Evolutionary conservation across 2,329 filamentous ascomycete species (phyloP).

Genomic region (Monosporascus sp.): DNA sequence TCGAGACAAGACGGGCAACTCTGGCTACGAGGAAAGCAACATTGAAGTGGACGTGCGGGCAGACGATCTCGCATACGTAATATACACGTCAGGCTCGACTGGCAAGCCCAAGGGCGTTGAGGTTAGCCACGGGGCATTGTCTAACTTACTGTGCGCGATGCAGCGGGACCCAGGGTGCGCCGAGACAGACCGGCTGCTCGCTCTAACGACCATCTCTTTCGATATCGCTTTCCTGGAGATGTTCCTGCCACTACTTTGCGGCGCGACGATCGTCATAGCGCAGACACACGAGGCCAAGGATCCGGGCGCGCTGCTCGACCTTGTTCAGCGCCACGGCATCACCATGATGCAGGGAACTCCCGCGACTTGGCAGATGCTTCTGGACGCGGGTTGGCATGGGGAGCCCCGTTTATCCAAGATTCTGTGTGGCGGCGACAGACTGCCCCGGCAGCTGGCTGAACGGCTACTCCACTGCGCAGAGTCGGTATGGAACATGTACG

Average conservation of each 20-base stretch:
- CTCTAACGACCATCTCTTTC: constrained; percentile 26
- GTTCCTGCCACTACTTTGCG: constrained; percentile 27
- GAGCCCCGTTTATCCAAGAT: constrained; percentile 18
- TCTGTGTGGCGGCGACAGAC: constrained; percentile 23
- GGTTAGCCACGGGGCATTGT: constrained; percentile 16
- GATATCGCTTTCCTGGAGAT: constrained; percentile 30
- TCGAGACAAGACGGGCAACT: constrained; percentile 3
- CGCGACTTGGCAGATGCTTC: constrained; percentile 28
- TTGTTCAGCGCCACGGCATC: constrained; percentile 28
- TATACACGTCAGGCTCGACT: constrained; percentile 27
- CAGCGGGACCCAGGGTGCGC: constrained; percentile 20
- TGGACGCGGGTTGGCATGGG: constrained; percentile 16
- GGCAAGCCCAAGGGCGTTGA: constrained; percentile 35
- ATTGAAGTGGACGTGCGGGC: constrained; percentile 5
- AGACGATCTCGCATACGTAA: constrained; percentile 25
- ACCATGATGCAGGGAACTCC: constrained; percentile 32
- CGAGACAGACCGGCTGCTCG: constrained; percentile 18
- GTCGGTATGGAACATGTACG: too few relatives aligned
- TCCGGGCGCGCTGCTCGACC: constrained; percentile 21
- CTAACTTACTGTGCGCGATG: constrained; percentile 19
- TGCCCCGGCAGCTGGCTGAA: constrained; percentile 20
- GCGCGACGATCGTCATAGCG: constrained; percentile 27
- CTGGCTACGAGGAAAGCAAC: constrained; percentile 2
- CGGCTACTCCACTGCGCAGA: constrained; percentile 23
- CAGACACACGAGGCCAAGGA: constrained; percentile 24